These are phyloP conservation scores for Endothia cerciana DNA, from an alignment of 2,329 filamentous ascomycete species.

Conservation along the genomic window DNA sequence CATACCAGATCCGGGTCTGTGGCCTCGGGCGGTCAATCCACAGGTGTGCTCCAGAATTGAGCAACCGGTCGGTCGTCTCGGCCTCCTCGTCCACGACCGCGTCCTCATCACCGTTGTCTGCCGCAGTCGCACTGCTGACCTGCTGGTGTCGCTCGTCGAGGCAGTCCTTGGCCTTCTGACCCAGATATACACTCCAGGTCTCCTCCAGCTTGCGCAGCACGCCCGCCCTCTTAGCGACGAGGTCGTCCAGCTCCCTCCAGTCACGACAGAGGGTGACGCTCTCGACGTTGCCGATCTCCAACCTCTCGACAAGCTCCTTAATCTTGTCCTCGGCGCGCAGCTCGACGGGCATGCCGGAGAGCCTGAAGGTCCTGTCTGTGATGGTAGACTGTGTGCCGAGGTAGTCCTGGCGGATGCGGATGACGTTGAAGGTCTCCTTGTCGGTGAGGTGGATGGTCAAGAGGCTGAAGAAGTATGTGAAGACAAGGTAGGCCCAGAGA, in stretches of 20 bases:
- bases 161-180: constrained; percentile 47
- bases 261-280: constrained; percentile 83
- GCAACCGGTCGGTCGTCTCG: constrained; percentile 42
- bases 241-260: constrained; percentile 79
- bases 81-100: constrained; percentile 43
- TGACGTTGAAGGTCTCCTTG: constrained; percentile 81
- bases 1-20: constrained; percentile 76
- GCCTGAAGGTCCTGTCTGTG: constrained; percentile 88
- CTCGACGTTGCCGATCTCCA: constrained; percentile 89
- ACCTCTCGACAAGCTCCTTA: constrained; percentile 81
- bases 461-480: constrained; percentile 88
- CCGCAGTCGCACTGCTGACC: neutral
- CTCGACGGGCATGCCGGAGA: constrained; percentile 84
- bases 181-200: constrained; percentile 79
- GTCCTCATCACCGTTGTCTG: constrained; percentile 33
- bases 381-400: constrained; percentile 93
- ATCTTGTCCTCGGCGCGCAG: constrained; percentile 82
- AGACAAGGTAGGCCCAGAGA: constrained; percentile 92
- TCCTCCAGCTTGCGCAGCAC: constrained; percentile 77
- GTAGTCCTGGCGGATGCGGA: constrained; percentile 85
- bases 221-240: constrained; percentile 69
- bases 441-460: constrained; percentile 84
- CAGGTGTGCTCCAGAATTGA: constrained; percentile 40
- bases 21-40: constrained; percentile 61
- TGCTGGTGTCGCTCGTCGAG: constrained; percentile 35